These are phyloP conservation scores for Diplodia mutila DNA, from an alignment of 2,329 filamentous ascomycete genomes.

Conservation along the genomic window DNA sequence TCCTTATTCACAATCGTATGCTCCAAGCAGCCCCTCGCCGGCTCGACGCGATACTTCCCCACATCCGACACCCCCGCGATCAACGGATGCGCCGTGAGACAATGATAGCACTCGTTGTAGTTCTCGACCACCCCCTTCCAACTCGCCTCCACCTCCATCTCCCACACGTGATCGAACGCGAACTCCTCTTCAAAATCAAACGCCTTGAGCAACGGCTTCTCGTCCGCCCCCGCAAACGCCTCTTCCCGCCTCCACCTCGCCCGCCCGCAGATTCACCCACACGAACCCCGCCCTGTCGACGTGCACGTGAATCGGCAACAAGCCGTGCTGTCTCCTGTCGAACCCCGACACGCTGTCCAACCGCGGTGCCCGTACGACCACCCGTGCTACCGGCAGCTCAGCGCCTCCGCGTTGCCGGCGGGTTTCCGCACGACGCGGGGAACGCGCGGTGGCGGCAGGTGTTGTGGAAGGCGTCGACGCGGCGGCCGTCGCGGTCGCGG, in stretches of 20 bases:
- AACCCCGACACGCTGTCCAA: slow-evolving; percentile 47
- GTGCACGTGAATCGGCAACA: slow-evolving; percentile 41
- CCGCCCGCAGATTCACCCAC: slow-evolving; percentile 43
- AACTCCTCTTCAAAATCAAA: slow-evolving; percentile 47
- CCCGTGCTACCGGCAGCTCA: slow-evolving; percentile 50
- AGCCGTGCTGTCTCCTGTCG: slow-evolving; percentile 43
- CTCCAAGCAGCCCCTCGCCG: slow-evolving; percentile 38
- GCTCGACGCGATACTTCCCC: slow-evolving; percentile 52
- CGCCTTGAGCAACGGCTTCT: slow-evolving; percentile 40
- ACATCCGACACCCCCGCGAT: slow-evolving; percentile 62
- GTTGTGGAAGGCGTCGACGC: slow-evolving; percentile 44
- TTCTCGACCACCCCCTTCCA: slow-evolving; percentile 55
- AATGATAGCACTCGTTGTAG: slow-evolving; percentile 71
- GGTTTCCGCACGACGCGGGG: slow-evolving; percentile 33
- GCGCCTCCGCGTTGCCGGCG: slow-evolving; percentile 39
- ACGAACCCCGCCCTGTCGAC: slow-evolving; percentile 41
- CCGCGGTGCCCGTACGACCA: slow-evolving; percentile 48
- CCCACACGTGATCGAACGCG: slow-evolving; percentile 48
- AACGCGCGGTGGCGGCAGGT: slow-evolving; percentile 49
- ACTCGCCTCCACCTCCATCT: slow-evolving; percentile 39
- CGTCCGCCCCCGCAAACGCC: slow-evolving; percentile 38
- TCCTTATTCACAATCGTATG: slow-evolving; percentile 38
- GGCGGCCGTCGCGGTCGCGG: slow-evolving; percentile 3
- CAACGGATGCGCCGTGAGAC: slow-evolving; percentile 62
- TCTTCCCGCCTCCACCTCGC: slow-evolving; percentile 40